phyloP scores from a whole-genome alignment of 306 rosid species.

The Amphicarpaea edgeworthii region DNA sequence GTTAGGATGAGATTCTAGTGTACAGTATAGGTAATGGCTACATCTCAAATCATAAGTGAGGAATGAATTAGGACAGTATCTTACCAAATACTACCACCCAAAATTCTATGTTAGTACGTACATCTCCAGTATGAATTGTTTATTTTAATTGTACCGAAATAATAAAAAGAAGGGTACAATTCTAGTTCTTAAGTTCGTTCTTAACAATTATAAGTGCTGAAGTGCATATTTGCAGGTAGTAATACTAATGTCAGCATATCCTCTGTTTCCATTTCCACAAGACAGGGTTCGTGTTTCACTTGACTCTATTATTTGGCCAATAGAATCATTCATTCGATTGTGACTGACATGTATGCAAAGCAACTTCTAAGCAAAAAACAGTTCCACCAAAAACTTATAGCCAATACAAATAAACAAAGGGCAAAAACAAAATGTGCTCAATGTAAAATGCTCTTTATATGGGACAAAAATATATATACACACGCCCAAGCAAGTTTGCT shows the following conservation, averaged over 20 bases:
- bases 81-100: slow-evolving; percentile 18
- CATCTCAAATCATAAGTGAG: slow-evolving; percentile 31
- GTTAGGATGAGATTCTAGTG: slow-evolving; percentile 49
- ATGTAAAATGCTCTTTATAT: background rate
- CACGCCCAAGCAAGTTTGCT: background rate
- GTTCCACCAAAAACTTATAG: background rate
- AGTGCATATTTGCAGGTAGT: background rate
- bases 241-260: background rate
- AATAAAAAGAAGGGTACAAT: slow-evolving; percentile 31
- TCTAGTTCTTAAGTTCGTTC: slow-evolving; percentile 20
- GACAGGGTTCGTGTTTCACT: background rate
- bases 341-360: background rate
- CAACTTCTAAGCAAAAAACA: background rate
- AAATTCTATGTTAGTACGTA: slow-evolving; percentile 33
- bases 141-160: slow-evolving; percentile 23
- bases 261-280: background rate
- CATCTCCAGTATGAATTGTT: slow-evolving; percentile 37
- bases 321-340: background rate
- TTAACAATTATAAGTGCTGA: slow-evolving; percentile 1
- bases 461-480: background rate
- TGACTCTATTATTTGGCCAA: background rate
- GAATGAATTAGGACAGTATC: slow-evolving; percentile 39
- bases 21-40: slow-evolving; percentile 45
- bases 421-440: background rate
- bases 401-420: background rate